Evolutionary conservation across 768 basidiomycete species (phyloP).

Genomic region (Auricularia sp.): DNA sequence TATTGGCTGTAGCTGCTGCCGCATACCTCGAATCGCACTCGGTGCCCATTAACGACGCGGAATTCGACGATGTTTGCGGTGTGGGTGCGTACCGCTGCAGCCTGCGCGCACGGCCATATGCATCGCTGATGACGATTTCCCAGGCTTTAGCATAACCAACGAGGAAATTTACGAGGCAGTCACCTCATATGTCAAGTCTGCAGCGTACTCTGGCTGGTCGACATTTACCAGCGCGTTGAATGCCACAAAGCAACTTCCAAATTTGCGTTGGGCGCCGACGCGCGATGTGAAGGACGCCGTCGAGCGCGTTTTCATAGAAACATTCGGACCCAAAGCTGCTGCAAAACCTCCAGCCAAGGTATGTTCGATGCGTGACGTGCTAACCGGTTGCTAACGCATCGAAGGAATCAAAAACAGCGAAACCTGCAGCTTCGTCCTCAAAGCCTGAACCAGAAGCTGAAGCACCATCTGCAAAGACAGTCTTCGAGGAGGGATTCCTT

Average conservation of each 20-base stretch:
- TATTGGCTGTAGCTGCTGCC: constrained; percentile 44
- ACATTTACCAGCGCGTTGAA: constrained; percentile 59
- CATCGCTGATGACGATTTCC: neutral
- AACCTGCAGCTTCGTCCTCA: constrained; percentile 23
- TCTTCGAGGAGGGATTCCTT: constrained; percentile 93
- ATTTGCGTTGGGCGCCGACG: constrained; percentile 72
- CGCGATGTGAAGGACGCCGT: constrained; percentile 76
- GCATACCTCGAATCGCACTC: constrained; percentile 60
- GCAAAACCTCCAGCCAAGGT: constrained; percentile 32
- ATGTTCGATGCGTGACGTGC: constrained; percentile 35
- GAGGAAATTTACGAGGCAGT: constrained; percentile 51
- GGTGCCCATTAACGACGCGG: constrained; percentile 50
- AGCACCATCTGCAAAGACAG: constrained; percentile 37
- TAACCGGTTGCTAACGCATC: constrained; percentile 22
- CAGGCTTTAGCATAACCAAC: constrained; percentile 71
- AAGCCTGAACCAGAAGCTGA: constrained; percentile 14
- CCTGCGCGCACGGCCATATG: neutral
- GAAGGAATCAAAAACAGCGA: constrained; percentile 21
- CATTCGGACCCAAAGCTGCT: constrained; percentile 64
- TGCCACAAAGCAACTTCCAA: constrained; percentile 47
- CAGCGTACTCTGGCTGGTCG: constrained; percentile 56
- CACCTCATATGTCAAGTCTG: constrained; percentile 42
- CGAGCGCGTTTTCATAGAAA: constrained; percentile 54
- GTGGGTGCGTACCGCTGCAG: constrained; percentile 51
- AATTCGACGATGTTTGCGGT: constrained; percentile 74